A percentile compares a stretch with the other conserved stretches of the same genome.
These are phyloP conservation scores for Aspergillus luchuensis DNA, from an alignment of 2,329 filamentous ascomycete genomes.

Conservation along the genomic window DNA sequence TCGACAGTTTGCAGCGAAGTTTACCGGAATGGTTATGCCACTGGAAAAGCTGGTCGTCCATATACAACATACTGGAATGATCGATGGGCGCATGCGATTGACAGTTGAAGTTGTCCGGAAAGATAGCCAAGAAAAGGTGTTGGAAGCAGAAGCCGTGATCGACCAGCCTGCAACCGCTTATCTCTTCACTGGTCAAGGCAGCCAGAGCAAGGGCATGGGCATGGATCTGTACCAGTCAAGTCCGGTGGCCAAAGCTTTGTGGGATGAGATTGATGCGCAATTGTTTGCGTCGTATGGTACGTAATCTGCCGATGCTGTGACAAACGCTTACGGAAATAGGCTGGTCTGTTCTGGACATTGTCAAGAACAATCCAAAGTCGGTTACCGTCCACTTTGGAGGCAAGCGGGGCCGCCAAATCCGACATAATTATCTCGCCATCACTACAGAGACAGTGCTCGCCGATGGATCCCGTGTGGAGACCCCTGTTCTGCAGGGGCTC, in stretches of 20 bases:
- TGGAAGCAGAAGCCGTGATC: slow-evolving; percentile 89
- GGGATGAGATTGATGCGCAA: slow-evolving; percentile 93
- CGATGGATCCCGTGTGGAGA: slow-evolving; percentile 73
- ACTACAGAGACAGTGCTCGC: slow-evolving; percentile 16
- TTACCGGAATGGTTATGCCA: slow-evolving; percentile 94
- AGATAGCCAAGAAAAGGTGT: slow-evolving; percentile 88
- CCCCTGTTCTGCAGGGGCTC: slow-evolving; percentile 92
- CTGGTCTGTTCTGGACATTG: slow-evolving; percentile 94
- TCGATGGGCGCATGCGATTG: slow-evolving; percentile 95
- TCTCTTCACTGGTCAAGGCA: slow-evolving; percentile 95
- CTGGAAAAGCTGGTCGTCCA: slow-evolving; percentile 91
- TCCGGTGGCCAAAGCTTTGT: slow-evolving; percentile 86
- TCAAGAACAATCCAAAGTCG: slow-evolving; percentile 97
- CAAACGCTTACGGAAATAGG: slow-evolving; percentile 10
- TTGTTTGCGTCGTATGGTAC: slow-evolving; percentile 82
- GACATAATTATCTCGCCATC: slow-evolving; percentile 98
- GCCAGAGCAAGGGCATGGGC: slow-evolving; percentile 97
- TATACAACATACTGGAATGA: slow-evolving; percentile 92
- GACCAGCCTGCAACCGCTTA: slow-evolving; percentile 94
- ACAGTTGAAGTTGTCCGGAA: slow-evolving; percentile 91
- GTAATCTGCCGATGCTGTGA: slow-evolving; percentile 46
- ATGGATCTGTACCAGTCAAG: slow-evolving; percentile 96
- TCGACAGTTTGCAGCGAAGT: slow-evolving; percentile 86
- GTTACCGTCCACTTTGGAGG: slow-evolving; percentile 96
- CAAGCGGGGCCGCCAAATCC: slow-evolving; percentile 88